Evolutionary conservation across 257 asterid species (phyloP).

Genomic region (Nicotiana knightiana): DNA sequence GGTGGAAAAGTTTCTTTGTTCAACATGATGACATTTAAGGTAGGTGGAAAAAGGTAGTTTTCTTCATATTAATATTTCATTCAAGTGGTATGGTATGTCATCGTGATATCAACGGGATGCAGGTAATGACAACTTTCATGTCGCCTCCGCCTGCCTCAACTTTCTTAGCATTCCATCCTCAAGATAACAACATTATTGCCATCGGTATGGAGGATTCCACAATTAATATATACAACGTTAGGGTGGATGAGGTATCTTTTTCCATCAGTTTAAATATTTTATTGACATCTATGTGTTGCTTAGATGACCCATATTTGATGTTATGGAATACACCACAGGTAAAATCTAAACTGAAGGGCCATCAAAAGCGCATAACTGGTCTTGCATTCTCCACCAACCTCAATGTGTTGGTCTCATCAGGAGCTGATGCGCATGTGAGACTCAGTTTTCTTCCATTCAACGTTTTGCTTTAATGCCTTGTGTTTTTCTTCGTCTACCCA

Average conservation of each 20-base stretch:
- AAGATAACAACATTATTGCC: slow-evolving; percentile 90
- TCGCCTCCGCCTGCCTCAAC: slow-evolving; percentile 96
- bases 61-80: neutral
- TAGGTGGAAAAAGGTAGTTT: slow-evolving; percentile 16
- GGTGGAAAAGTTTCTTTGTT: slow-evolving; percentile 80
- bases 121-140: slow-evolving; percentile 98
- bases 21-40: slow-evolving; percentile 86
- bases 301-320: neutral
- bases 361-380: slow-evolving; percentile 88
- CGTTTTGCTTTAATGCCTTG: neutral
- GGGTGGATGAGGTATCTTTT: slow-evolving; percentile 77
- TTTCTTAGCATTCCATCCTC: slow-evolving; percentile 91
- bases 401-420: slow-evolving; percentile 83
- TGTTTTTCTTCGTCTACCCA: neutral
- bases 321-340: slow-evolving; percentile 34
- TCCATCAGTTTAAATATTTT: neutral
- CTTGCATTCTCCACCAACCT: slow-evolving; percentile 83
- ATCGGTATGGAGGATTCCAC: slow-evolving; percentile 99
- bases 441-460: neutral
- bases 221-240: slow-evolving; percentile 85
- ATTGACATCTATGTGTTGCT: neutral
- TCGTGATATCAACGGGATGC: slow-evolving; percentile 6
- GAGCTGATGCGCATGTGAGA: slow-evolving; percentile 92
- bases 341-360: slow-evolving; percentile 75
- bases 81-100: slow-evolving; percentile 6